Conservation (phyloP, 2,329 filamentous ascomycete species). For the Chaetomiaceae sp. region DNA sequence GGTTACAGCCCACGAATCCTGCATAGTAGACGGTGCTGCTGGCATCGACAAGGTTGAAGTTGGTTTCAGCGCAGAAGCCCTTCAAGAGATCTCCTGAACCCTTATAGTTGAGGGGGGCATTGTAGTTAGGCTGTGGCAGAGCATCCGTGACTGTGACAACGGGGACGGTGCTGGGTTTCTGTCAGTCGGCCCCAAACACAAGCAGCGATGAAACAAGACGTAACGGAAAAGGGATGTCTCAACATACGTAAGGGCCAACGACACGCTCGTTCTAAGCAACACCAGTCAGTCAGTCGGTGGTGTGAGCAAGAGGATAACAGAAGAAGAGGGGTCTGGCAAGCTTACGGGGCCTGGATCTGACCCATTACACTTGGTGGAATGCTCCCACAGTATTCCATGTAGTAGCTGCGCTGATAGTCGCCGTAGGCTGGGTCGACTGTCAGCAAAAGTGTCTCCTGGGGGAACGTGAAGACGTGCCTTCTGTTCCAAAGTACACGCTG, state of each 20-base stretch:
- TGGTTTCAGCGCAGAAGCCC: constrained; percentile 23
- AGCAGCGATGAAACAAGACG: too few species aligned
- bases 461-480: constrained; percentile 5
- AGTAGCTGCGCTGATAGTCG: constrained; percentile 21
- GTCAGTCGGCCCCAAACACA: background rate
- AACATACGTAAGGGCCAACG: constrained; percentile 23
- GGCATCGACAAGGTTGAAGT: constrained; percentile 28
- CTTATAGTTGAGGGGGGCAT: constrained; percentile 16
- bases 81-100: constrained; percentile 24
- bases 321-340: background rate
- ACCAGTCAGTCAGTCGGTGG: background rate
- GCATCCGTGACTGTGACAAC: constrained; percentile 16
- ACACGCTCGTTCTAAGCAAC: constrained; percentile 15
- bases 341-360: constrained; percentile 20
- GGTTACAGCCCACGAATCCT: constrained; percentile 26
- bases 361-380: constrained; percentile 18
- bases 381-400: constrained; percentile 18
- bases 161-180: constrained; percentile 17
- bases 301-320: too few species aligned
- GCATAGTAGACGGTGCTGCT: constrained; percentile 27
- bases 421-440: constrained; percentile 7
- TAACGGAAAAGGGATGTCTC: too few species aligned
- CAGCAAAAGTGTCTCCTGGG: background rate
- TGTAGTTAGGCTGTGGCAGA: constrained; percentile 6
- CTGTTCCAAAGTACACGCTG: constrained; percentile 12